Conservation (phyloP, 73 alveolate species). For the Paraurostyla sp. region DNA sequence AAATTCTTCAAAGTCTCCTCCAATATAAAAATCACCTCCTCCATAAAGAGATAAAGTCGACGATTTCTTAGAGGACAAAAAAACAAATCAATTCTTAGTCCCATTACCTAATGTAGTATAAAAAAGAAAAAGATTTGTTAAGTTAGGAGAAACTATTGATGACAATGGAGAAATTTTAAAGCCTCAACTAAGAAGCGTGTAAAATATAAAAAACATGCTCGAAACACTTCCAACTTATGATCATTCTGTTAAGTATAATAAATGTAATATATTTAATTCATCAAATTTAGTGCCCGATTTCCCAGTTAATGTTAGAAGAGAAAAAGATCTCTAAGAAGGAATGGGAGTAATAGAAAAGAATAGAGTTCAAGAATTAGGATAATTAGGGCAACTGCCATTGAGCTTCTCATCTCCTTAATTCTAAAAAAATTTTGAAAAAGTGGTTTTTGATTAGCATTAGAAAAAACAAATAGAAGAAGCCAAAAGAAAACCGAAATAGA, state of each 20-base stretch:
- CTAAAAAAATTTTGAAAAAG: not conserved
- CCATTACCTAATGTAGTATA: not conserved
- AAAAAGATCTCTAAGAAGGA: not conserved
- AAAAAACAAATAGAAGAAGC: not conserved
- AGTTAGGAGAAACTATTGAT: not conserved
- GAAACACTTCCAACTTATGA: not conserved
- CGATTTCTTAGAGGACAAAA: conserved; percentile 26
- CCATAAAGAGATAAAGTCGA: not conserved
- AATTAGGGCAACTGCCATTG: not conserved
- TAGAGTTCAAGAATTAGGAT: not conserved
- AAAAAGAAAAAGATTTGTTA: conserved; percentile 21
- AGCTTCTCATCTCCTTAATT: conserved; percentile 33
- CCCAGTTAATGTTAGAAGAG: conserved; percentile 19
- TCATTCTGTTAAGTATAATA: not conserved
- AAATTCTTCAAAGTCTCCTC: not conserved
- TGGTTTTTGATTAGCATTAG: not conserved
- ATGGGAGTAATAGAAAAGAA: not conserved
- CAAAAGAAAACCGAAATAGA: not conserved
- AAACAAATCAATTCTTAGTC: not conserved
- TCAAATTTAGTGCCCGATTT: conserved; percentile 2
- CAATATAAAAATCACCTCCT: not conserved
- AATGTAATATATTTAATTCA: not conserved
- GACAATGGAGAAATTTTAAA: not conserved
- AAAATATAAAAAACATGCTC: not conserved
- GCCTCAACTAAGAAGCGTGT: not conserved